Conservation (phyloP, 441 rosid genomes). For the Rhodomyrtus psidioides region DNA sequence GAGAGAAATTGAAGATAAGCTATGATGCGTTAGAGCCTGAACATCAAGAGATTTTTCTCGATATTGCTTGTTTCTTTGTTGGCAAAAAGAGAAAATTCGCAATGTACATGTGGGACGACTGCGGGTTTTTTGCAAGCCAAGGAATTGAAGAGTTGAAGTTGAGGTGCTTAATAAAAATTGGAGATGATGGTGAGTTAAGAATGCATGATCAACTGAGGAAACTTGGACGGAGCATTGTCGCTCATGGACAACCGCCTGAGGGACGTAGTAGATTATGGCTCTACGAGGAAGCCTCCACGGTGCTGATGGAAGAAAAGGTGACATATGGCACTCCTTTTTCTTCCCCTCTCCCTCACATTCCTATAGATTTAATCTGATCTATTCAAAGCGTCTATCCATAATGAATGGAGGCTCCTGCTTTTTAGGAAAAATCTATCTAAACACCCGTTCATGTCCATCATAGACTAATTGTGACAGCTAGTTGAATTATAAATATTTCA, state of each 20-base stretch:
- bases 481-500: not conserved
- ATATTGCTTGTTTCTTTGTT: too few species aligned
- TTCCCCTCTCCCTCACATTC: not conserved
- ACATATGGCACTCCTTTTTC: not conserved
- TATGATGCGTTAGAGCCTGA: too few species aligned
- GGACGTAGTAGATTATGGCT: fast-evolving
- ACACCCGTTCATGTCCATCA: not conserved
- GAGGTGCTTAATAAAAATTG: too few species aligned
- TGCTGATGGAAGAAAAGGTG: fast-evolving
- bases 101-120: too few species aligned
- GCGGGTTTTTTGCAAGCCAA: too few species aligned
- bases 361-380: not conserved
- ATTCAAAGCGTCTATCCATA: not conserved
- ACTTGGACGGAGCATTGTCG: too few species aligned
- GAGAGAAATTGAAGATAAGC: too few species aligned
- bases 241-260: fast-evolving
- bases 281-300: not conserved
- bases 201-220: too few species aligned
- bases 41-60: too few species aligned
- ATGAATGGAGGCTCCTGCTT: not conserved
- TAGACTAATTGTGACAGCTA: not conserved
- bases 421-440: not conserved
- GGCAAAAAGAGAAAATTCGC: too few species aligned
- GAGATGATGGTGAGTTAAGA: too few species aligned
- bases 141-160: too few species aligned